Evolutionary conservation across 345 rosid genomes (phyloP).

Genomic region (Gossypium turneri): DNA sequence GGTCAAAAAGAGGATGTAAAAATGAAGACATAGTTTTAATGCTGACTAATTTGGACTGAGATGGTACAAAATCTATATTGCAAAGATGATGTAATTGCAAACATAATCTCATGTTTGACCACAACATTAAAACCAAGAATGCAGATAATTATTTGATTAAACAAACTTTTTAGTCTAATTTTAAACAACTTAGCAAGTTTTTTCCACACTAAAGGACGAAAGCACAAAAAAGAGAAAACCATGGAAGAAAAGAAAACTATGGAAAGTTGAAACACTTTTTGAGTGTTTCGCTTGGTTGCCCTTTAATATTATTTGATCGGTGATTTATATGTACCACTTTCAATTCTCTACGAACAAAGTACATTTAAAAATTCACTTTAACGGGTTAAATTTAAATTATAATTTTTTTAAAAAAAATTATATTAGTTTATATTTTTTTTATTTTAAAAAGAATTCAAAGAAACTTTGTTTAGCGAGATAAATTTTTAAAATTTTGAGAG

Average conservation of each 20-base stretch:
- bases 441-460: too few species aligned
- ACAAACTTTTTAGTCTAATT: not conserved
- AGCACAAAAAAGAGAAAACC: not conserved
- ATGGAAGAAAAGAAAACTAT: not conserved
- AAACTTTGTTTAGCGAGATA: too few species aligned
- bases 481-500: too few species aligned
- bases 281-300: too few species aligned
- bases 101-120: slow-evolving; percentile 11
- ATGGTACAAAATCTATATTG: not conserved
- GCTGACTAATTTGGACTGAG: not conserved
- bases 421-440: too few species aligned
- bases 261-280: not conserved
- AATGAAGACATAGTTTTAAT: not conserved
- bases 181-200: slow-evolving; percentile 2
- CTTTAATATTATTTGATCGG: too few species aligned
- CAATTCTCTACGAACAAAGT: too few species aligned
- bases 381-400: too few species aligned
- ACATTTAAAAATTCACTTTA: too few species aligned
- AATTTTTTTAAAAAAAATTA: too few species aligned
- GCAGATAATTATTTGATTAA: not conserved
- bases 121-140: not conserved
- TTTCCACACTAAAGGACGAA: not conserved
- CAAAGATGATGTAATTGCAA: slow-evolving; percentile 8
- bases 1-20: slow-evolving; percentile 3
- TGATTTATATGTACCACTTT: too few species aligned